These are phyloP conservation scores for Leishmania gerbilli DNA, from an alignment of 208 protist genomes.

Conservation along the genomic window DNA sequence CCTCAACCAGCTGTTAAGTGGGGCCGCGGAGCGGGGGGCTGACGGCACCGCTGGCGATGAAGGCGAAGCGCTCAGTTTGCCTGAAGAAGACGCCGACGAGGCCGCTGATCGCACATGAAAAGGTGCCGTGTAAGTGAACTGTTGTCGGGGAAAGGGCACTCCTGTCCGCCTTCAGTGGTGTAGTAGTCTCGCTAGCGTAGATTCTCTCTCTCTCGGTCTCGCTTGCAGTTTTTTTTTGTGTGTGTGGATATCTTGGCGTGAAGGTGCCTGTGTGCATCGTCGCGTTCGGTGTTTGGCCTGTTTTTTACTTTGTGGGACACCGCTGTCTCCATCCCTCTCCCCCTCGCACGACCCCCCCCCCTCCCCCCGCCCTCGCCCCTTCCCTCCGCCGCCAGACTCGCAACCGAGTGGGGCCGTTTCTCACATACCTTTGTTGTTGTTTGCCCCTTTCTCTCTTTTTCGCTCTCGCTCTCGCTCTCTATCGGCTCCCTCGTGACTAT, in stretches of 20 bases:
- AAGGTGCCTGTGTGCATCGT: background rate
- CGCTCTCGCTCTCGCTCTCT: background rate
- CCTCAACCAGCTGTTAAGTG: constrained; percentile 45
- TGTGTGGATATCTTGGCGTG: background rate
- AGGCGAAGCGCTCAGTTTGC: background rate
- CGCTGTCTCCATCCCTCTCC: background rate
- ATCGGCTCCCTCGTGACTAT: background rate
- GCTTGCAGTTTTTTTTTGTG: background rate
- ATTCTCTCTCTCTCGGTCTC: background rate
- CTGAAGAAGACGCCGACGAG: constrained; percentile 9
- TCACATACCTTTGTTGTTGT: background rate
- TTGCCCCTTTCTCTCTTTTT: too few species aligned
- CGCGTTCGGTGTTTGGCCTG: background rate
- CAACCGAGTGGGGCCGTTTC: background rate
- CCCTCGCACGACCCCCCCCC: background rate
- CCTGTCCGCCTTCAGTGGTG: background rate
- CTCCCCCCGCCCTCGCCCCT: background rate
- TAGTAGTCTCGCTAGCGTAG: background rate
- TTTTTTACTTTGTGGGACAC: background rate
- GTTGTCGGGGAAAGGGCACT: background rate
- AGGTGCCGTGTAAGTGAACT: background rate
- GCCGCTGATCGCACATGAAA: background rate
- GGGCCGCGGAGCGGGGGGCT: background rate
- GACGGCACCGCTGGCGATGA: background rate
- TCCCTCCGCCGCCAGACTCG: background rate